These are phyloP conservation scores for Liquidambar formosana DNA, from an alignment of 164 flowering plant genomes.

Conservation along the genomic window DNA sequence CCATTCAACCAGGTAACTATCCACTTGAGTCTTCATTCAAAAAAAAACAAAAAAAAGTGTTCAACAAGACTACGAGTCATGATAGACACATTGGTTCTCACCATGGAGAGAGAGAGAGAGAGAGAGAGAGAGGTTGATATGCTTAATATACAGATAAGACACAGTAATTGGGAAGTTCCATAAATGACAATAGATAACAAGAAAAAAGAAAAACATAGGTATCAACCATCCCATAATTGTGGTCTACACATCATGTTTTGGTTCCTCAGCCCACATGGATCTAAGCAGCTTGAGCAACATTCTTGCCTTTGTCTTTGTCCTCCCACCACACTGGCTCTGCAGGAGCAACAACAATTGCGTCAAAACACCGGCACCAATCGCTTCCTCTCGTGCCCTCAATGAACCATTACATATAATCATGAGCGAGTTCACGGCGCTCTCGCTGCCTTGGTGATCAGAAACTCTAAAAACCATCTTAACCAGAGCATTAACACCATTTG, in stretches of 20 bases:
- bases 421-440: conserved; percentile 51
- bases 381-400: conserved; percentile 38
- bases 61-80: too few relatives aligned
- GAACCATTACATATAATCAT: conserved; percentile 45
- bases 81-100: too few relatives aligned
- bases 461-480: conserved; percentile 72
- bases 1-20: too few relatives aligned
- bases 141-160: too few relatives aligned
- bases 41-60: too few relatives aligned
- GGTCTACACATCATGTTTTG: conserved; percentile 14
- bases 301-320: conserved; percentile 63
- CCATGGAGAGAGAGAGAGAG: too few relatives aligned
- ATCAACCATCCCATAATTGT: too few relatives aligned
- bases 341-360: conserved; percentile 62
- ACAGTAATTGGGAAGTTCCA: too few relatives aligned
- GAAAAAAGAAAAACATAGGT: too few relatives aligned
- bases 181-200: too few relatives aligned
- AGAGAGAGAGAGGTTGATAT: too few relatives aligned
- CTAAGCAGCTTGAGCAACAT: conserved; percentile 67
- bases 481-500: conserved; percentile 35
- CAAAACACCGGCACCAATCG: conserved; percentile 52
- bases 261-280: conserved; percentile 38
- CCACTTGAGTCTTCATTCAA: too few relatives aligned
- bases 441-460: conserved; percentile 59
- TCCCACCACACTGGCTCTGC: conserved; percentile 63